Evolutionary conservation across 2,329 filamentous ascomycete genomes (phyloP), one percentile per base, ranked within the genome.

Genomic region (Fusarium sp.): DNA sequence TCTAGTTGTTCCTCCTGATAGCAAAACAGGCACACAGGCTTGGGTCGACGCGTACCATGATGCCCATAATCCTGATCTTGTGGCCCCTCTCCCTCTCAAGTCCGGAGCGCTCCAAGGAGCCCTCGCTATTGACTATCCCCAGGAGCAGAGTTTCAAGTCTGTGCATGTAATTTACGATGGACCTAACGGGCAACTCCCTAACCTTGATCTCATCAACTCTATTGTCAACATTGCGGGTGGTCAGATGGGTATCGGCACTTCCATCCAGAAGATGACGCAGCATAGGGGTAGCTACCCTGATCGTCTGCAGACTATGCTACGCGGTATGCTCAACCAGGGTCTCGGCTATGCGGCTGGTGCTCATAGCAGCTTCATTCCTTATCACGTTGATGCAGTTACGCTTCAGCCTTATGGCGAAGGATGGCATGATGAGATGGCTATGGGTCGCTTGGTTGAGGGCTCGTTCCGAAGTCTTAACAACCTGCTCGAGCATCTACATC

Each of bases 11-110:
- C 90, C 96, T 0, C 90, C 92, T 0, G 96, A 99, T 79, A 97
- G 93, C 77, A 91, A 90, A 60, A 91, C 92, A 13, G 96, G 95
- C 1, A 93, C 94, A 1, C 94, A 98, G 77, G 96, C 96, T 23
- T 99, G 96, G 96, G 93, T 97, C 11, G 94, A 97, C 75, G 96
- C 96, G 3, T 99, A 99, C 78, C 96, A 99, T 78, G 93, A 97
- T 77, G 90, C 92, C 20, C 94, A 97, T 74, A 85, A 91, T 69
- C 85, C 90, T 1, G 80, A 85, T 7, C 86, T 84, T 10, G 90
- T 98, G 25, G 88, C 90, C 54, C 86, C 92, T 3, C 81, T 99
- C 46, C 90, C 94, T 2, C 85, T 98, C 73, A 98, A 98, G 81
- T 96, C 93, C 17, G 96, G 96, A 18, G 93, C 94, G 10, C 84